phyloP scores from a whole-genome alignment of 345 rosid genomes.

The Mallotus nudiflorus region DNA sequence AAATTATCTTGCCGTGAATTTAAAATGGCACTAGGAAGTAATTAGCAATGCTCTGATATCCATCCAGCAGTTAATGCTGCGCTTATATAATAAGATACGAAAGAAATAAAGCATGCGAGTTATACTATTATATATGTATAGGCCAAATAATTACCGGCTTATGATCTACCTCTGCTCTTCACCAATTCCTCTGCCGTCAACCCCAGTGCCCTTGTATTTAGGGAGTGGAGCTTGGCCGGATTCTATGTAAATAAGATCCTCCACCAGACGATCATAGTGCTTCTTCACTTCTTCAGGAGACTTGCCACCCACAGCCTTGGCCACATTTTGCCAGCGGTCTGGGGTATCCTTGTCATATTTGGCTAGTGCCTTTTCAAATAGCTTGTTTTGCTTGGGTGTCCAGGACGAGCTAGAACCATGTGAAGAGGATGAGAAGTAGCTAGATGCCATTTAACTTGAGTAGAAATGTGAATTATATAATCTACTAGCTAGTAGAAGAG shows the following conservation, averaged over 20 bases:
- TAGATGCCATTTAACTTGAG: conserved; percentile 41
- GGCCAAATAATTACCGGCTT: background rate
- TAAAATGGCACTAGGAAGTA: background rate
- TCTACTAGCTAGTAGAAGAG: background rate
- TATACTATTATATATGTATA: background rate
- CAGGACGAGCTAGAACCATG: conserved; percentile 55
- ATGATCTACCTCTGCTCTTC: conserved; percentile 41
- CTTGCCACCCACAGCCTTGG: conserved; percentile 73
- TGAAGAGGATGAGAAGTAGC: conserved; percentile 41
- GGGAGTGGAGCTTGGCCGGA: conserved; percentile 70
- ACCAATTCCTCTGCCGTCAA: conserved; percentile 36
- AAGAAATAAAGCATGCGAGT: background rate
- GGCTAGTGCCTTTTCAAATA: conserved; percentile 85
- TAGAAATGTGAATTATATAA: conserved; percentile 3
- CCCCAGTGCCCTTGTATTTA: conserved; percentile 43
- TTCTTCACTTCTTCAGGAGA: conserved; percentile 76
- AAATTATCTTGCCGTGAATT: background rate
- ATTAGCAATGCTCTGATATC: background rate
- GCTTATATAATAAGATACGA: background rate
- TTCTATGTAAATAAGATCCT: conserved; percentile 71
- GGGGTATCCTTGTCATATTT: conserved; percentile 78
- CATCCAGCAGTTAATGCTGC: background rate
- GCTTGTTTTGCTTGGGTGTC: conserved; percentile 78
- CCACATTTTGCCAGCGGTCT: conserved; percentile 93
- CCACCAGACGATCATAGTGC: conserved; percentile 83